Percentiles rank a stretch among this genome's conserved stretches.
Evolutionary conservation across 1,139 yeast species (phyloP).

Genomic region (Geotrichum klebahnii): DNA sequence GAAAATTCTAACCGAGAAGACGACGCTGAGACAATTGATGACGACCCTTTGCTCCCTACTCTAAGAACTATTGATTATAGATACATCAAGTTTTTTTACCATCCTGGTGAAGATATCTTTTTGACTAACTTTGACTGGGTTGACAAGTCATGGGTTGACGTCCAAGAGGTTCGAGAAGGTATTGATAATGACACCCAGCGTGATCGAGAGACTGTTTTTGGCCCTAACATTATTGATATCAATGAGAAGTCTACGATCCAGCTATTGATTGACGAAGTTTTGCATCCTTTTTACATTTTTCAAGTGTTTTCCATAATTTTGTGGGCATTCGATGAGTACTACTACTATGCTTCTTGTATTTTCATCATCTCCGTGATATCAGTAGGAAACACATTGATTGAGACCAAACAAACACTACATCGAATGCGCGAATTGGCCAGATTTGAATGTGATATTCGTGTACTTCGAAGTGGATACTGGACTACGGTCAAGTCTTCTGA

Average conservation of each 20-base stretch:
- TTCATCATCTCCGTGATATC: conserved; percentile 79
- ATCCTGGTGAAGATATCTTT: conserved; percentile 82
- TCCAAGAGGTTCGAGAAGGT: conserved; percentile 60
- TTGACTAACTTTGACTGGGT: conserved; percentile 84
- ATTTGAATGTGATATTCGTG: conserved; percentile 77
- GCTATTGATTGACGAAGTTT: conserved; percentile 75
- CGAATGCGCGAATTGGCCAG: conserved; percentile 71
- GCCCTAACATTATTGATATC: conserved; percentile 67
- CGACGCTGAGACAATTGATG: conserved; percentile 35
- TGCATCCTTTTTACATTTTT: conserved; percentile 92
- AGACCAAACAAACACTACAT: conserved; percentile 70
- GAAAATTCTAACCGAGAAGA: conserved; percentile 27
- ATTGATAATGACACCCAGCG: conserved; percentile 64
- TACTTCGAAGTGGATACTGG: conserved; percentile 93
- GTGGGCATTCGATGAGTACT: conserved; percentile 90
- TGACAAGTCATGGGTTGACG: conserved; percentile 66
- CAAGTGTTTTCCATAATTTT: conserved; percentile 86
- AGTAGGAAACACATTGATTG: conserved; percentile 72
- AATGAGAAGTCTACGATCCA: conserved; percentile 64
- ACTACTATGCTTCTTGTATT: conserved; percentile 89
- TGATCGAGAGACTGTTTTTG: conserved; percentile 71
- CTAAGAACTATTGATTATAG: conserved; percentile 73
- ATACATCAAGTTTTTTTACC: conserved; percentile 74
- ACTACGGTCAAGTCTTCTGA: conserved; percentile 73
- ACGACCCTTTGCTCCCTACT: conserved; percentile 66